Evolutionary conservation across 73 alveolate genomes (phyloP).

Genomic region (Uronychia setigera): DNA sequence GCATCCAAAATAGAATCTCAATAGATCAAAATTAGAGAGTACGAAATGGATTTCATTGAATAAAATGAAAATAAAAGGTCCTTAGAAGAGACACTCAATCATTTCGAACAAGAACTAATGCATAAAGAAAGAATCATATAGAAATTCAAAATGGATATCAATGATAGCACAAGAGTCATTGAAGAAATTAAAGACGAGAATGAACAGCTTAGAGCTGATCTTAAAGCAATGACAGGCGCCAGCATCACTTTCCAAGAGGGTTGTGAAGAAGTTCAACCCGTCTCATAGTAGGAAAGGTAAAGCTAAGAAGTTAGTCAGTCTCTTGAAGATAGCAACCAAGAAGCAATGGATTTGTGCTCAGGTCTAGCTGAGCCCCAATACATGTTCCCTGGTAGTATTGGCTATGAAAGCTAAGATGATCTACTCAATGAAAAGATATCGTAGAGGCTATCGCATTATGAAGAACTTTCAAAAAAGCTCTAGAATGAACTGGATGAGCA

Average conservation of each 20-base stretch:
- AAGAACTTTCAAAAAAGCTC: neutral
- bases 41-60: neutral
- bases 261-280: neutral
- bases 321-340: too few relatives aligned
- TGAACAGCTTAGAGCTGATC: neutral
- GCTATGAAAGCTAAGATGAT: too few relatives aligned
- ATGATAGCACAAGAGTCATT: neutral
- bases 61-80: neutral
- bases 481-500: neutral
- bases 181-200: neutral
- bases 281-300: too few relatives aligned
- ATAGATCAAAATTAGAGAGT: neutral
- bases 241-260: slow-evolving; percentile 4
- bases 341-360: too few relatives aligned
- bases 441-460: neutral
- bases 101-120: neutral
- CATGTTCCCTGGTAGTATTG: too few relatives aligned
- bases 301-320: too few relatives aligned
- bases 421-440: too few relatives aligned
- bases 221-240: neutral
- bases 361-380: too few relatives aligned
- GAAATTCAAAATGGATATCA: neutral
- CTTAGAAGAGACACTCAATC: neutral
- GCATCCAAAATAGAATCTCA: neutral
- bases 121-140: neutral